Percentiles rank a stretch among this genome's conserved stretches.
Evolutionary conservation across 805 yeast genomes (phyloP).

Genomic region (Hanseniaspora nectarophila): DNA sequence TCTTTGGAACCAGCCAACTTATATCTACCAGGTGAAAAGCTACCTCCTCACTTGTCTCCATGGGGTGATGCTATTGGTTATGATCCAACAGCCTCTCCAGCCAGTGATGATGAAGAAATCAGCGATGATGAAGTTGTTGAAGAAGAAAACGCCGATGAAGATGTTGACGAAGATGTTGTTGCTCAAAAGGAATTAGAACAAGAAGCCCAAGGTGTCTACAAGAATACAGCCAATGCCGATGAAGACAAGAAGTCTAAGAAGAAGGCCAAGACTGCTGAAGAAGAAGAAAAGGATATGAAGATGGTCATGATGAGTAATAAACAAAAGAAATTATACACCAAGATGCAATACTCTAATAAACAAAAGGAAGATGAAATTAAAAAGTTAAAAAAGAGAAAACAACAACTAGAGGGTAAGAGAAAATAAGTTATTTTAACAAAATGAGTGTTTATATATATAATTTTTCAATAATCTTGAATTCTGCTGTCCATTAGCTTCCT

Average conservation of each 20-base stretch:
- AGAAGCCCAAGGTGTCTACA: slow-evolving; percentile 75
- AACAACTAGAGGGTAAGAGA: slow-evolving; percentile 57
- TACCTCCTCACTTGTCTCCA: slow-evolving; percentile 96
- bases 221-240: slow-evolving; percentile 21
- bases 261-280: slow-evolving; percentile 36
- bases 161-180: slow-evolving; percentile 44
- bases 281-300: slow-evolving; percentile 79
- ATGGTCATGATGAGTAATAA: slow-evolving; percentile 96
- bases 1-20: slow-evolving; percentile 61
- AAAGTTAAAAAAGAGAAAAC: slow-evolving; percentile 54
- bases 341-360: slow-evolving; percentile 84
- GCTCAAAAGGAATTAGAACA: slow-evolving; percentile 76
- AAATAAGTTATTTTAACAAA: slow-evolving; percentile 22
- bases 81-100: slow-evolving; percentile 56
- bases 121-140: slow-evolving; percentile 37
- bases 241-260: slow-evolving; percentile 32
- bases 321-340: slow-evolving; percentile 84
- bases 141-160: slow-evolving; percentile 44
- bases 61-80: slow-evolving; percentile 95
- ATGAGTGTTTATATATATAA: too few species aligned
- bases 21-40: slow-evolving; percentile 86
- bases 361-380: slow-evolving; percentile 70
- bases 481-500: slow-evolving; percentile 73
- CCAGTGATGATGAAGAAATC: slow-evolving; percentile 30
- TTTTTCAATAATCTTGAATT: slow-evolving; percentile 26